phyloP scores from a whole-genome alignment of 2,329 filamentous ascomycete genomes.

The Xylaria sp. region DNA sequence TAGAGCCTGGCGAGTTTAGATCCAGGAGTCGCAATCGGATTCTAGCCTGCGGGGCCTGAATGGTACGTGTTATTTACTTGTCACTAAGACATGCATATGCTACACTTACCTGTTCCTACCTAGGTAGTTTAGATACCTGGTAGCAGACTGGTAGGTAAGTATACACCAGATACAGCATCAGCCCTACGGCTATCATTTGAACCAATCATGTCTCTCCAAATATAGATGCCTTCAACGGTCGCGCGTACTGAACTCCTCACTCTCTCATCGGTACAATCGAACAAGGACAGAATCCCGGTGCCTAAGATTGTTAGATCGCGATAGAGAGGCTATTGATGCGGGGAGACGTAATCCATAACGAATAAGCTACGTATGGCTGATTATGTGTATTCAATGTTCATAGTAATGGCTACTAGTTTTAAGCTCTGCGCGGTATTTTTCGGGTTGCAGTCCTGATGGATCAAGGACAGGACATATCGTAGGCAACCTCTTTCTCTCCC shows the following conservation, averaged over 20 bases:
- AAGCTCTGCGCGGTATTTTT: background rate
- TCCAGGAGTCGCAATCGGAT: background rate
- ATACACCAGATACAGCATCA: constrained; percentile 11
- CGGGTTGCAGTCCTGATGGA: background rate
- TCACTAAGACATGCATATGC: constrained; percentile 25
- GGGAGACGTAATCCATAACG: constrained; percentile 35
- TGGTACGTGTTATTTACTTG: background rate
- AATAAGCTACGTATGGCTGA: constrained; percentile 27
- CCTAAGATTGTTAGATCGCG: constrained; percentile 38
- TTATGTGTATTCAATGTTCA: background rate
- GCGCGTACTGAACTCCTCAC: constrained; percentile 21
- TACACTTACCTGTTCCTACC: constrained; percentile 1
- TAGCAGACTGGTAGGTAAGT: background rate
- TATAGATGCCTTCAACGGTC: constrained; percentile 29
- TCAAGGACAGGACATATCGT: background rate
- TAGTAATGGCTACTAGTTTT: background rate
- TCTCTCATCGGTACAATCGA: constrained; percentile 27
- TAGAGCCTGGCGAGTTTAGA: background rate
- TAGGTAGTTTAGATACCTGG: background rate
- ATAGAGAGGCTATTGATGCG: constrained; percentile 7
- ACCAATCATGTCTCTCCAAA: constrained; percentile 24
- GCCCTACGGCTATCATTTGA: constrained; percentile 25
- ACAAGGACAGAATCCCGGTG: constrained; percentile 40
- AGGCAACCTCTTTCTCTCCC: constrained; percentile 8
- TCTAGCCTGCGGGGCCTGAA: background rate